Base-by-base conservation (phyloP, 1,139 yeast species). In the Saccharomycopsis hybrid region DNA sequence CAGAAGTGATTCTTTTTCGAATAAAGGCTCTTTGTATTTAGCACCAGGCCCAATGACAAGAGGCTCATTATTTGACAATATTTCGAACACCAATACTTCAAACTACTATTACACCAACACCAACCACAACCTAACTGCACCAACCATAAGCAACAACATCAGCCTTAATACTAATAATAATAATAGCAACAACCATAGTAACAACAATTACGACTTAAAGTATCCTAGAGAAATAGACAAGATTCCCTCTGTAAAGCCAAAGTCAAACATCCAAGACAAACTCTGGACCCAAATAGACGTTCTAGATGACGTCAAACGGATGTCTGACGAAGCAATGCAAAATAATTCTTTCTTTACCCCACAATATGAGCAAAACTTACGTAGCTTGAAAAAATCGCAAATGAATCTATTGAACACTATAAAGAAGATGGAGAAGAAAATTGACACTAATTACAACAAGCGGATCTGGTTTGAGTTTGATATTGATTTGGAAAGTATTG, bases 221-320 rank as follows among this genome's bases (percentile, higher is more conserved):
- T 48, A 48, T 41, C 55, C 53, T 25, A 36, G 46, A 35, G 38
- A 40, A 37, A 30, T 13, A 5, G 56, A 52, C 39, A 49, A 52
- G 43, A 50, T 52, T 5, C 55, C 55, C 9, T 43, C 49, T 4
- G 42, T 49, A 2, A 33, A 44, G n/a, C 55, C 55, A 13, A 32
- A 9, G 11, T 50, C 44, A 2, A 49, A 82, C 42, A 70, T 75
- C 54, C 88, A 82, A 68, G 95, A 87, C 64, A 74, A 78, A 59
- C 68, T 87, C 47, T 89, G 96, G 95, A 82, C 94, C 2, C 95
- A 88, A 60, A 82, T 89, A 45, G 96, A 86, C 60, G 86, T 86
- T 1, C 70, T 90, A 54, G 92, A 87, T 58, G 96, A 87, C 58
- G 95, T 89, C 3, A 77, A 77, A 51, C 71, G 71, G 51, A 75